phyloP scores from a whole-genome alignment of 306 rosid genomes.

The Cyamopsis tetragonoloba region DNA sequence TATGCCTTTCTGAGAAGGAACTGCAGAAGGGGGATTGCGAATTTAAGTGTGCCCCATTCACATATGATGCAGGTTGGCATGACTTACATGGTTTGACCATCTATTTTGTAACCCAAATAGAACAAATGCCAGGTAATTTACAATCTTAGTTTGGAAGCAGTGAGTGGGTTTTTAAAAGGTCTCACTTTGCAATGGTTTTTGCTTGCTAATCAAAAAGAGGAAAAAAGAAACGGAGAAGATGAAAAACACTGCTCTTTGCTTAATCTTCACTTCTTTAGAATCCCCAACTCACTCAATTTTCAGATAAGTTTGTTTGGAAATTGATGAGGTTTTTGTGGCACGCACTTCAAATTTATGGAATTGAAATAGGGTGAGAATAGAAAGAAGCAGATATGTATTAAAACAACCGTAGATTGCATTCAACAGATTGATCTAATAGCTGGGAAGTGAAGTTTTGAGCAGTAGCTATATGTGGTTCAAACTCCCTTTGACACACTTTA shows the following conservation, averaged over 20 bases:
- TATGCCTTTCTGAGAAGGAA: constrained; percentile 85
- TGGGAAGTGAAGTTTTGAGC: too few relatives aligned
- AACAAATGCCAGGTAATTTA: constrained; percentile 7
- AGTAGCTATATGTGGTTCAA: too few relatives aligned
- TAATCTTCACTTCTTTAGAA: constrained; percentile 14
- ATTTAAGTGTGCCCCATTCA: constrained; percentile 93
- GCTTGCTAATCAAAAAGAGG: too few relatives aligned
- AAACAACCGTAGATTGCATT: neutral
- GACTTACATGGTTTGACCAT: constrained; percentile 86
- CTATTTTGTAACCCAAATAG: constrained; percentile 30
- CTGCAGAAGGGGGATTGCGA: constrained; percentile 81
- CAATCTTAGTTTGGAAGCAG: neutral
- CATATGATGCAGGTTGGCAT: constrained; percentile 94
- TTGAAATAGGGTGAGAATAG: constrained; percentile 8
- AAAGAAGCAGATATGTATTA: neutral
- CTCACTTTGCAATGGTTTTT: neutral
- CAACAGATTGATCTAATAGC: too few relatives aligned
- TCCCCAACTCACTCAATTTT: constrained; percentile 6
- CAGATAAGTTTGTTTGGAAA: neutral
- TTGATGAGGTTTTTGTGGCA: constrained; percentile 10
- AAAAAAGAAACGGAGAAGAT: too few relatives aligned
- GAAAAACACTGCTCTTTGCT: neutral
- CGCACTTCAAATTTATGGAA: constrained; percentile 18
- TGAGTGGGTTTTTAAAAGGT: constrained; percentile 12
- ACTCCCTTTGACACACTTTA: too few relatives aligned